phyloP scores from a whole-genome alignment of 2,329 filamentous ascomycete genomes.

The Metarhizium robertsii region DNA sequence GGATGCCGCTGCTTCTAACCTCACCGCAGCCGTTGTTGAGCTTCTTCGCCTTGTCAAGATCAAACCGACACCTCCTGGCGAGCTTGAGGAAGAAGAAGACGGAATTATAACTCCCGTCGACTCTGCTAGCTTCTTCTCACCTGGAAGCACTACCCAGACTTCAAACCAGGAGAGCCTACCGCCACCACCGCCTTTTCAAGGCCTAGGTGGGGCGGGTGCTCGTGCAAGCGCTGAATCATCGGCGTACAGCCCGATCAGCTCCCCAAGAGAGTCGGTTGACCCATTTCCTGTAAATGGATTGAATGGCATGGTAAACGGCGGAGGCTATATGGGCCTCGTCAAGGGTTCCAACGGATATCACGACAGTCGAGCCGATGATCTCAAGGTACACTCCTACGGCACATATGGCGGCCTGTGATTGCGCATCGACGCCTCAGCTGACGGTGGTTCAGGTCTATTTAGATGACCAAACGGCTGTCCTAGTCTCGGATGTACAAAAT shows the following conservation, averaged over 20 bases:
- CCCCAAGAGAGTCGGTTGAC: slow-evolving; percentile 50
- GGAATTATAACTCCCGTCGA: slow-evolving; percentile 56
- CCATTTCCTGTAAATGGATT: slow-evolving; percentile 26
- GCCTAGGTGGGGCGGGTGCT: slow-evolving; percentile 39
- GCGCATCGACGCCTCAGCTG: slow-evolving; percentile 5
- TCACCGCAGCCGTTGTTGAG: slow-evolving; percentile 79
- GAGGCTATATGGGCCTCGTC: slow-evolving; percentile 23
- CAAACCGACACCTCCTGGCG: slow-evolving; percentile 60
- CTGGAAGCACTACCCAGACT: slow-evolving; percentile 32
- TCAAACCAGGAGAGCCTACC: slow-evolving; percentile 29
- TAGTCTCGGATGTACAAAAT: slow-evolving; percentile 75
- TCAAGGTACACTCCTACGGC: slow-evolving; percentile 29
- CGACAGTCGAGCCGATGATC: slow-evolving; percentile 37
- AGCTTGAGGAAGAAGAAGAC: slow-evolving; percentile 72
- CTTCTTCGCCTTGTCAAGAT: slow-evolving; percentile 79
- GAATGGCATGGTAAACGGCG: slow-evolving; percentile 26
- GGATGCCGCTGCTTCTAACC: slow-evolving; percentile 85
- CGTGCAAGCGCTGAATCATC: slow-evolving; percentile 60
- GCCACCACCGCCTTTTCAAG: slow-evolving; percentile 48
- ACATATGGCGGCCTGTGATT: slow-evolving; percentile 9
- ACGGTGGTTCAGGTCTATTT: slow-evolving; percentile 53
- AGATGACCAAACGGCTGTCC: slow-evolving; percentile 69
- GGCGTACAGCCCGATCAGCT: slow-evolving; percentile 64
- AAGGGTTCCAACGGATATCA: slow-evolving; percentile 32
- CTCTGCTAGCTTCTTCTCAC: slow-evolving; percentile 60